Evolutionary conservation across 768 basidiomycete species (phyloP), one percentile per base, ranked within the genome.

Genomic region (Favolaschia claudopus): DNA sequence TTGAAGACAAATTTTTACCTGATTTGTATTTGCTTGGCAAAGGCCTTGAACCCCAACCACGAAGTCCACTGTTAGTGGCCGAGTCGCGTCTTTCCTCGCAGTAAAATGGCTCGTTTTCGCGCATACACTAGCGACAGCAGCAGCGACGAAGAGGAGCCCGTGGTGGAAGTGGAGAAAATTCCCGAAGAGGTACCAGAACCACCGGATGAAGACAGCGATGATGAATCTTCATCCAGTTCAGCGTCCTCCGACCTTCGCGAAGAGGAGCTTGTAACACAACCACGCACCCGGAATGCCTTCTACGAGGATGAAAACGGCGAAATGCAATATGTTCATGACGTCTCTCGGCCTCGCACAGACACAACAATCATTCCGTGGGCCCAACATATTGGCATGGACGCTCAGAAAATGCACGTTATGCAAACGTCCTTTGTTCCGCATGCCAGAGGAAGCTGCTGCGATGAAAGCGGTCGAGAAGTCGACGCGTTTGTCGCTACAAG

Each of bases 371-470:
- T 86, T 51, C 85, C 90, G 34, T 92, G 91, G 89, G 86, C 88
- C 14, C 82, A 88, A 43, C 85, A 85, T 47, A 71, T 89, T 25
- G 89, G 91, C 6, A 79, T 95, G n/a, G 93, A 96, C 70, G 82
- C 89, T 14, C 92, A 93, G 72, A 89, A 88, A 75, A 87, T 95
- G 82, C 91, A 94, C 67, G 92, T 96, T 51, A 96, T 96, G 95
- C 95, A 96, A 68, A 87, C 91, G 0, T 89, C 91, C 31, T 76
- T 96, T 49, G n/a, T 96, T 96, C 69, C 83, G 89, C 40, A 79
- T 86, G 70, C 88, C 88, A 14, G 89, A 92, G 69, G 89, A 90
- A 67, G 88, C 85, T 14, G 89, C 83, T 2, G 85, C 85, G 2
- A 77, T 90, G 53, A 83, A 81, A 63, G 84, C 83, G 31, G 66